These are phyloP conservation scores for Podospora pseudoanserina DNA, from an alignment of 495 filamentous ascomycete genomes.

Conservation along the genomic window DNA sequence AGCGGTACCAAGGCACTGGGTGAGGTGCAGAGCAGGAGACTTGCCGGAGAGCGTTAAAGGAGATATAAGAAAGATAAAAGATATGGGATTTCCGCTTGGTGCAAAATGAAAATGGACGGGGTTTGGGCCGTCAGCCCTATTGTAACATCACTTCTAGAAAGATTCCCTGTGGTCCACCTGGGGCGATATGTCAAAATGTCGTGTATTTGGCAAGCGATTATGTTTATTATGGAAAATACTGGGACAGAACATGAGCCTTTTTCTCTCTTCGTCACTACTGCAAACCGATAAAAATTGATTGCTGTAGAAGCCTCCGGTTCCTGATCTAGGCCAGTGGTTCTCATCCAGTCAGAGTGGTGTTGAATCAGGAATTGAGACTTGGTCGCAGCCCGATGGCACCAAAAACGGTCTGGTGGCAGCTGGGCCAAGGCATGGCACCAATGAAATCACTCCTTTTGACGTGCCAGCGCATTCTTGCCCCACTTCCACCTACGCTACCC, in stretches of 20 bases:
- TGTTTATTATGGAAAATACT: not conserved
- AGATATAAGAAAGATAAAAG: not conserved
- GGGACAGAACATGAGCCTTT: not conserved
- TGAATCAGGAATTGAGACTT: not conserved
- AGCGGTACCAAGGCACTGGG: slow-evolving; percentile 88
- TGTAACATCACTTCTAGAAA: not conserved
- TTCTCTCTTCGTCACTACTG: not conserved
- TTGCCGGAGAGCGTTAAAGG: slow-evolving; percentile 65
- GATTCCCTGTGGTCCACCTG: not conserved
- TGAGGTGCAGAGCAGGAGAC: slow-evolving; percentile 83
- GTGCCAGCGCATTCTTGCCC: not conserved
- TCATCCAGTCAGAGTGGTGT: not conserved
- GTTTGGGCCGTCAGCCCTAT: not conserved
- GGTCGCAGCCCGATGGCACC: not conserved
- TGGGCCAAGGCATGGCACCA: not conserved
- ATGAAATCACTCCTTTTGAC: not conserved
- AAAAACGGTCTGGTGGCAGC: not conserved
- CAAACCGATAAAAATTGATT: not conserved
- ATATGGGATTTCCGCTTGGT: not conserved
- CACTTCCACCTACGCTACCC: not conserved
- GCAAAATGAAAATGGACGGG: not conserved
- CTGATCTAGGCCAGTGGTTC: not conserved
- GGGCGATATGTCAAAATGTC: not conserved
- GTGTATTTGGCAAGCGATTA: slow-evolving; percentile 7
- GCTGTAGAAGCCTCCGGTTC: not conserved